These are phyloP conservation scores for Lactarius hatsudake DNA, from an alignment of 768 basidiomycete genomes.

Conservation along the genomic window DNA sequence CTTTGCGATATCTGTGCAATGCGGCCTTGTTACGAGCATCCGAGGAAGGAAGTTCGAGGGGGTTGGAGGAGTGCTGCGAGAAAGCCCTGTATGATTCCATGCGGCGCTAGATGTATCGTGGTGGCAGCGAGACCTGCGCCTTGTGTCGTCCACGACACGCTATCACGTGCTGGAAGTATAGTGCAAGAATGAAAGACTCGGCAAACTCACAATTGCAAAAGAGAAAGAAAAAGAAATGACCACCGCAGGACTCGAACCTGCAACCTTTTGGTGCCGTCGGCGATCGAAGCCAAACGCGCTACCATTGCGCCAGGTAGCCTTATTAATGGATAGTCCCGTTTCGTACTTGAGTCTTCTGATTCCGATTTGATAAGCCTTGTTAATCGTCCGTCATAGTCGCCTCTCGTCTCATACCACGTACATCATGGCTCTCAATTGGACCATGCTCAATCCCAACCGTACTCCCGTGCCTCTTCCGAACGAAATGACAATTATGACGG, in stretches of 20 bases:
- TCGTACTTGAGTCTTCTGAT: neutral
- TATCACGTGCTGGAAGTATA: constrained; percentile 12
- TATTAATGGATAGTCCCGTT: neutral
- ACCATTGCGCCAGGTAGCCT: constrained; percentile 81
- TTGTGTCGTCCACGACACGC: neutral
- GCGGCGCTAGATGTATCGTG: neutral
- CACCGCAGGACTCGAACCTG: constrained; percentile 96
- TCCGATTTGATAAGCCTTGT: neutral
- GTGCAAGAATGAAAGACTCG: neutral
- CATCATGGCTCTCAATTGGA: constrained; percentile 70
- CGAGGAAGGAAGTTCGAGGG: constrained; percentile 64
- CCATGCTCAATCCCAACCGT: constrained; percentile 57
- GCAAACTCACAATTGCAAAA: neutral
- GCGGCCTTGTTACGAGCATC: constrained; percentile 52
- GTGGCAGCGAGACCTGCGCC: neutral
- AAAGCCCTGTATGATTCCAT: constrained; percentile 44
- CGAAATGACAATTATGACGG: constrained; percentile 55
- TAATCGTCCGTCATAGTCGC: neutral
- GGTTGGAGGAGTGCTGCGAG: constrained; percentile 74
- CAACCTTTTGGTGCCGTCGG: constrained; percentile 84
- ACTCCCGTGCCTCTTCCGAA: constrained; percentile 61
- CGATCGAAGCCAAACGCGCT: constrained; percentile 93
- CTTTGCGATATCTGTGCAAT: constrained; percentile 39
- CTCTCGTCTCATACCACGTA: neutral
- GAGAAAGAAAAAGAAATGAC: constrained; percentile 19